Percentiles rank a stretch among this genome's conserved stretches.
Conservation (phyloP, 495 filamentous ascomycete species). For the Pseudomonodictys pantanalensis region DNA sequence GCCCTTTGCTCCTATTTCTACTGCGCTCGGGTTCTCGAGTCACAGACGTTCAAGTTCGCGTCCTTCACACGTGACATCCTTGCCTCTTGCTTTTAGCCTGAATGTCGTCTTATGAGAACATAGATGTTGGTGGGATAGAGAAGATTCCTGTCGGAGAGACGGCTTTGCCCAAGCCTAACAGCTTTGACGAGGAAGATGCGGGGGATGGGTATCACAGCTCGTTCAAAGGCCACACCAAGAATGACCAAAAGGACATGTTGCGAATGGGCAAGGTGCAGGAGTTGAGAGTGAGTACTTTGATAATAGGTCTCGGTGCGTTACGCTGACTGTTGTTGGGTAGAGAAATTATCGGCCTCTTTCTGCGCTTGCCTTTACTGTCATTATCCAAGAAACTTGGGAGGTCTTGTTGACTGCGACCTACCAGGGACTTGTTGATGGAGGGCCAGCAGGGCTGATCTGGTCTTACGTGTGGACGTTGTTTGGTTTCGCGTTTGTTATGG, state of each 20-base stretch:
- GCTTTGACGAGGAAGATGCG: constrained; percentile 20
- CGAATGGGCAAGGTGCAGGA: constrained; percentile 32
- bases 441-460: constrained; percentile 35
- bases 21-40: too few species aligned
- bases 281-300: constrained; percentile 13
- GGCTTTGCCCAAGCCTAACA: not conserved
- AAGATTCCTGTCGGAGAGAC: not conserved
- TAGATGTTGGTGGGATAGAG: not conserved
- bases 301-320: not conserved
- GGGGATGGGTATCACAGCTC: constrained; percentile 15
- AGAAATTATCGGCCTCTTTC: constrained; percentile 33
- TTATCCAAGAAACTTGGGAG: constrained; percentile 33
- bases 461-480: constrained; percentile 24
- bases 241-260: constrained; percentile 24
- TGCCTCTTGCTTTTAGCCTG: too few species aligned
- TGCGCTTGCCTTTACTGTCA: constrained; percentile 31
- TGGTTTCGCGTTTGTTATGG: constrained; percentile 13
- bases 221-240: constrained; percentile 17
- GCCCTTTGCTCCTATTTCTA: too few species aligned
- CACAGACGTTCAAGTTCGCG: too few species aligned
- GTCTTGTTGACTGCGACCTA: constrained; percentile 23
- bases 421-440: constrained; percentile 37
- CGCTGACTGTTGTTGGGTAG: not conserved
- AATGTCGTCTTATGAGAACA: not conserved
- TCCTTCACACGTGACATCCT: too few species aligned